These are phyloP conservation scores for Aspergillus spinulosporus DNA, from an alignment of 2,329 filamentous ascomycete species.

Conservation along the genomic window DNA sequence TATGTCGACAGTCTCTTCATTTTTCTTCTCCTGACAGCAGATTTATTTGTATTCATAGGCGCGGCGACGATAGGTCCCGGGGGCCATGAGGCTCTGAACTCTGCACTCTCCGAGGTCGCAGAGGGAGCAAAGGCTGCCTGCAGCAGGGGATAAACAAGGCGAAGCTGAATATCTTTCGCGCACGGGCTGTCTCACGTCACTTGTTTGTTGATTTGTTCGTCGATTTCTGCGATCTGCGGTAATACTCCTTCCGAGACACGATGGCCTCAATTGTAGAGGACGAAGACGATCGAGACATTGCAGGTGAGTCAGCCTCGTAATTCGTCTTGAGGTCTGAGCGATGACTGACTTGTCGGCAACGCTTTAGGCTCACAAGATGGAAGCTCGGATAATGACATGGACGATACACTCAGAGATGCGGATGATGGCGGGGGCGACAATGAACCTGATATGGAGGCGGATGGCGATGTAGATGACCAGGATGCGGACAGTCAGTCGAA, in stretches of 20 bases:
- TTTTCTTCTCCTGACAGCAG: neutral
- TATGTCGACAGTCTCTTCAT: neutral
- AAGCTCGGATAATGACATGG: constrained; percentile 51
- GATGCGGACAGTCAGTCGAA: constrained; percentile 44
- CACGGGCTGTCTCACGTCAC: neutral
- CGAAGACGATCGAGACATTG: constrained; percentile 45
- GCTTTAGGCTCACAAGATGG: constrained; percentile 49
- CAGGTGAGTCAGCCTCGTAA: constrained; percentile 30
- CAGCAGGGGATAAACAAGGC: constrained; percentile 1
- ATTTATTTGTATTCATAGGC: neutral
- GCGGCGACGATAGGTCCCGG: neutral
- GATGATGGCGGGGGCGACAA: constrained; percentile 44
- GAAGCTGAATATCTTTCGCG: neutral
- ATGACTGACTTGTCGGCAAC: constrained; percentile 12
- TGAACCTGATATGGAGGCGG: constrained; percentile 37
- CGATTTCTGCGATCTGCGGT: neutral
- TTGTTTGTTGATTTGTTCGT: neutral
- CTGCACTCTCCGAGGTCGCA: constrained; percentile 1
- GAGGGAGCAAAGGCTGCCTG: neutral
- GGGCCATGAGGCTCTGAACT: constrained; percentile 11
- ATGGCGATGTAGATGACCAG: constrained; percentile 37
- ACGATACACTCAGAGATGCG: constrained; percentile 47
- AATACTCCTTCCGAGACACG: neutral
- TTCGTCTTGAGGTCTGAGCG: neutral
- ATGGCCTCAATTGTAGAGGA: constrained; percentile 43